Evolutionary conservation across 176 grass and related monocot species (phyloP), one percentile per base, ranked within the genome.

Genomic region (Lolium perenne): DNA sequence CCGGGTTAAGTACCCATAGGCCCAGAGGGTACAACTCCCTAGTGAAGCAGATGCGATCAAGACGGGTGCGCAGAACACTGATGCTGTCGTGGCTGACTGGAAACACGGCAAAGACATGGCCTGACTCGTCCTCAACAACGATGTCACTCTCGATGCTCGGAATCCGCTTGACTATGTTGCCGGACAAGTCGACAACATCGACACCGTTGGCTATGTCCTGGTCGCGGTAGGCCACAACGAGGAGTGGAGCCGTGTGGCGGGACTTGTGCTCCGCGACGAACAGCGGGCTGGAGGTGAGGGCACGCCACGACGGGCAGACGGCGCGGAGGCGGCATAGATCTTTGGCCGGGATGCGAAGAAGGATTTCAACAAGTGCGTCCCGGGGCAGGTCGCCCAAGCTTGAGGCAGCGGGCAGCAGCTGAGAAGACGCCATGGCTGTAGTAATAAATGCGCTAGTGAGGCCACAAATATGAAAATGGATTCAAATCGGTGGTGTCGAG

Each of bases 321-420:
- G 16, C 46, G 5, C 61, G 61, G 25, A 81, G 46, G 79, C 79
- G 61, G 79, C 61, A 81, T 1, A 81, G 23, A 10, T 67, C 61
- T 60, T 21, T 81, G 25, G 79, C 61, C 10, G 45, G 5, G 10
- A 67, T 18, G 23, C 46, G 62, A 23, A 81, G 79, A 10, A 67
- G 22, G 9, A 81, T 46, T 26, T 81, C 61, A 5, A 20, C 3
- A 10, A 81, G 62, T 25, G 46, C 79, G 46, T 81, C 79, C 16
- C 9, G 1, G 14, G 46, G 79, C 16, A 81, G 79, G 23, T 29
- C 60, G 25, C 15, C 60, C 2, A 4, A n/a, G 54, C 10, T 38
- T 32, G 32, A 59, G 17, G 76, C 32, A 29, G 43, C 16, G 10
- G 45, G 17, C 43, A 6, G 26, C 8, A 16, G 16, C 22, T 12